Evolutionary conservation across 2,329 filamentous ascomycete genomes (phyloP).

Genomic region (Ceratocystis variospora): DNA sequence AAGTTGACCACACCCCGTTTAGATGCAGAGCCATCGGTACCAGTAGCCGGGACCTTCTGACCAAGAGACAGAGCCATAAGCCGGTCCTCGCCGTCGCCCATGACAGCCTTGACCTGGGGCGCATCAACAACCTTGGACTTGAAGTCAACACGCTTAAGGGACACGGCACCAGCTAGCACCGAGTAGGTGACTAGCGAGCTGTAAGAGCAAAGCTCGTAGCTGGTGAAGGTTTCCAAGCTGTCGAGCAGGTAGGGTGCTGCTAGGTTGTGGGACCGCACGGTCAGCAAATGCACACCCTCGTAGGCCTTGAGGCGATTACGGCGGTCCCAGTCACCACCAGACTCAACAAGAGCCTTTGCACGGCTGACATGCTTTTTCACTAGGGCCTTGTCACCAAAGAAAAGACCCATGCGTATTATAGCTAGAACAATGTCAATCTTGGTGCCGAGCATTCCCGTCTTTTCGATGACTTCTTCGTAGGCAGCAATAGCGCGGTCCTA

Average conservation of each 20-base stretch:
- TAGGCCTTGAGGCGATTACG: slow-evolving; percentile 98
- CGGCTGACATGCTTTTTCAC: slow-evolving; percentile 92
- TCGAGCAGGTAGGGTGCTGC: slow-evolving; percentile 90
- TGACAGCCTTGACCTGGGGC: slow-evolving; percentile 92
- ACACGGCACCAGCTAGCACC: slow-evolving; percentile 84
- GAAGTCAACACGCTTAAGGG: slow-evolving; percentile 93
- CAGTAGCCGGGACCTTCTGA: slow-evolving; percentile 52
- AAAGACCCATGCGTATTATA: slow-evolving; percentile 87
- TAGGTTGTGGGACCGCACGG: slow-evolving; percentile 75
- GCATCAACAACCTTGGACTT: slow-evolving; percentile 98
- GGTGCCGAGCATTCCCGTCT: slow-evolving; percentile 89
- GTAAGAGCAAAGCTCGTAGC: slow-evolving; percentile 96
- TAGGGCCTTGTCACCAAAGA: slow-evolving; percentile 84
- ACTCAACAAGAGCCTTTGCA: slow-evolving; percentile 78
- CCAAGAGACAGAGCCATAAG: slow-evolving; percentile 68
- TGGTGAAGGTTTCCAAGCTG: slow-evolving; percentile 94
- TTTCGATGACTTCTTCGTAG: slow-evolving; percentile 88
- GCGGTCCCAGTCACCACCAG: slow-evolving; percentile 95
- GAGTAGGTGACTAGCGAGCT: slow-evolving; percentile 90
- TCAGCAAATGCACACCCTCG: slow-evolving; percentile 85
- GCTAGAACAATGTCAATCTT: slow-evolving; percentile 96
- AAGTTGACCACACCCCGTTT: slow-evolving; percentile 64
- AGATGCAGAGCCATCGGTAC: slow-evolving; percentile 23
- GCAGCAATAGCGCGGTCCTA: slow-evolving; percentile 88
- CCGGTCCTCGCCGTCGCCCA: slow-evolving; percentile 81